Conservation (phyloP, 1,284 basidiomycete genomes). For the Moniliella sp. region DNA sequence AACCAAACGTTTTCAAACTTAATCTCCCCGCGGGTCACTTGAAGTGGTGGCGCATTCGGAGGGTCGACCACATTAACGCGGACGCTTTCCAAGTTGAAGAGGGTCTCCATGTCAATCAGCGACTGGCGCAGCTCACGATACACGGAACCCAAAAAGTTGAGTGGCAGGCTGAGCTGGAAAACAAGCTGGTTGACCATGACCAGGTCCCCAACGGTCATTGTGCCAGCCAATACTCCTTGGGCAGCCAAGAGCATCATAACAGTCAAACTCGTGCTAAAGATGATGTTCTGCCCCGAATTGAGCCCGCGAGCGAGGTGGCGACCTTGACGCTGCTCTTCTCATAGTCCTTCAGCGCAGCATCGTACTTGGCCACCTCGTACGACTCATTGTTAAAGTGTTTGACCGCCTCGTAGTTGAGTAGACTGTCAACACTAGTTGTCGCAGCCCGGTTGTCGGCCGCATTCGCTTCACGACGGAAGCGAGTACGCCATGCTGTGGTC, state of each 20-base stretch:
- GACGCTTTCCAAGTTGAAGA: constrained; percentile 31
- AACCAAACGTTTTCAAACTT: constrained; percentile 44
- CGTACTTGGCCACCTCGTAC: constrained; percentile 54
- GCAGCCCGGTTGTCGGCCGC: constrained; percentile 19
- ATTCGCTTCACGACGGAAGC: constrained; percentile 38
- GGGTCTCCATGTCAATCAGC: constrained; percentile 42
- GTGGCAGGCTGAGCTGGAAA: constrained; percentile 42
- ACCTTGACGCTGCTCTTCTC: constrained; percentile 32
- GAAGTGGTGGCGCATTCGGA: constrained; percentile 51
- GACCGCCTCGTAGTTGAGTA: constrained; percentile 33
- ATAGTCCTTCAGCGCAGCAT: constrained; percentile 13
- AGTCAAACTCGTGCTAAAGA: constrained; percentile 20
- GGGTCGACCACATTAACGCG: constrained; percentile 55
- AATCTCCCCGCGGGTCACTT: constrained; percentile 52
- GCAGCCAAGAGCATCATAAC: constrained; percentile 16
- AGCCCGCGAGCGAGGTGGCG: constrained; percentile 49
- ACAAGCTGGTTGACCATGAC: constrained; percentile 60
- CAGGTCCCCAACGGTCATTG: constrained; percentile 40
- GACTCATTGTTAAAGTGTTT: constrained; percentile 64
- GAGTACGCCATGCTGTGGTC: constrained; percentile 51
- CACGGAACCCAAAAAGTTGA: constrained; percentile 23
- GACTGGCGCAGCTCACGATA: constrained; percentile 34
- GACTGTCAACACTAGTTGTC: constrained; percentile 20
- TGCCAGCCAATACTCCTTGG: constrained; percentile 9
- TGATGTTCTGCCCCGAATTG: constrained; percentile 24